Conservation (phyloP, 345 rosid genomes). For the Geranium brycei region DNA sequence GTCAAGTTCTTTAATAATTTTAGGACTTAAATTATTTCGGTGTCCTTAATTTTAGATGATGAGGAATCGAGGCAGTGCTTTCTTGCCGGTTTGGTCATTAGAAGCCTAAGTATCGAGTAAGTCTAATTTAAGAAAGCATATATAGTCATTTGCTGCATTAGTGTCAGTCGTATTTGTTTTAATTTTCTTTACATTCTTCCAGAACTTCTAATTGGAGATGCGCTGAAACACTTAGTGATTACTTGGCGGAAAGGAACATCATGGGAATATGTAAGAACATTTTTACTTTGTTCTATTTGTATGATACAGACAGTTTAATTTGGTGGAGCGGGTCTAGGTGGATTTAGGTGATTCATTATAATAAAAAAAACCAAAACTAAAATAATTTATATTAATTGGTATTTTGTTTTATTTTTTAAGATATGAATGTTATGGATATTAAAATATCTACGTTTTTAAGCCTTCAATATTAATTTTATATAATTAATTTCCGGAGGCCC, state of each 20-base stretch:
- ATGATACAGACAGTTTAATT: no score
- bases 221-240: slow-evolving; percentile 59
- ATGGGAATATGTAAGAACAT: slow-evolving; percentile 73
- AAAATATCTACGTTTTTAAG: no score
- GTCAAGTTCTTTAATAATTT: not conserved
- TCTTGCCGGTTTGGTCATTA: slow-evolving; percentile 81
- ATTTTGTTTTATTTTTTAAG: no score
- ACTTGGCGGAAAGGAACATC: slow-evolving; percentile 71
- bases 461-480: no score
- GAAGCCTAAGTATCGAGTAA: slow-evolving; percentile 69
- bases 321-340: no score
- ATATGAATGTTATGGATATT: no score
- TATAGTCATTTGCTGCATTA: not conserved
- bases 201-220: slow-evolving; percentile 96
- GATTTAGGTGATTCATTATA: no score
- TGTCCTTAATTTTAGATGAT: slow-evolving; percentile 42
- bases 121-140: not conserved
- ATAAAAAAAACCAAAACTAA: no score
- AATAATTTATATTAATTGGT: no score
- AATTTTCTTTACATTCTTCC: slow-evolving; percentile 9
- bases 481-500: no score
- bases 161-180: not conserved
- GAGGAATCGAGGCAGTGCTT: slow-evolving; percentile 83
- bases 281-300: no score
- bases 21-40: slow-evolving; percentile 3